phyloP scores from a whole-genome alignment of 805 yeast species.

The Nakazawaea pomicola region DNA sequence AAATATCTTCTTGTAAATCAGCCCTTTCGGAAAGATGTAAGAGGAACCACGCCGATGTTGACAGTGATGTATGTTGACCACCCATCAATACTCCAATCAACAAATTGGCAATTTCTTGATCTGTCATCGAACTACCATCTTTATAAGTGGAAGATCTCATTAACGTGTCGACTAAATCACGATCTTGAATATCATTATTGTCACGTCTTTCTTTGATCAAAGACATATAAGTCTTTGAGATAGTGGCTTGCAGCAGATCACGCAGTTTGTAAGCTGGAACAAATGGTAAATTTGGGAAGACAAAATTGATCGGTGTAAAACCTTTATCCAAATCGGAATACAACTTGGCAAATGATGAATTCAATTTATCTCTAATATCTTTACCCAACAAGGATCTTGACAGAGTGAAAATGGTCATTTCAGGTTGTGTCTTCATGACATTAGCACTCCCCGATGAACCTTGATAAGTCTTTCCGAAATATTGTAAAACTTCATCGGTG shows the following conservation, averaged over 20 bases:
- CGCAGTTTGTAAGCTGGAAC: slow-evolving; percentile 73
- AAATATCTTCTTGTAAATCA: slow-evolving; percentile 76
- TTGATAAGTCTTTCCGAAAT: slow-evolving; percentile 53
- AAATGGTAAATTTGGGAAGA: slow-evolving; percentile 89
- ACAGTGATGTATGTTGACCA: slow-evolving; percentile 96
- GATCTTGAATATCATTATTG: slow-evolving; percentile 70
- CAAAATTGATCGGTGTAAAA: slow-evolving; percentile 93
- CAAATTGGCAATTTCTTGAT: slow-evolving; percentile 88
- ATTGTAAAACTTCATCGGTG: slow-evolving; percentile 67
- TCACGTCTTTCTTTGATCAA: slow-evolving; percentile 71
- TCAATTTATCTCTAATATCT: slow-evolving; percentile 80
- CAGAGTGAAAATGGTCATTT: slow-evolving; percentile 94
- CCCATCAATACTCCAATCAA: slow-evolving; percentile 97
- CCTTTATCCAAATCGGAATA: slow-evolving; percentile 95
- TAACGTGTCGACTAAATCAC: slow-evolving; percentile 87
- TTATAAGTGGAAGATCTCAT: slow-evolving; percentile 81
- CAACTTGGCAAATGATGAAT: slow-evolving; percentile 75
- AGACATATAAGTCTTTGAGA: slow-evolving; percentile 75
- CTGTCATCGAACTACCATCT: slow-evolving; percentile 93
- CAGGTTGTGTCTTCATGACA: slow-evolving; percentile 85
- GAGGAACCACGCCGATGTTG: slow-evolving; percentile 93
- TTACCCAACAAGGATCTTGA: slow-evolving; percentile 88
- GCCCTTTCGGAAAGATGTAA: slow-evolving; percentile 87
- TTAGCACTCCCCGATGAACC: slow-evolving; percentile 43
- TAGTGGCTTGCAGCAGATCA: slow-evolving; percentile 81